Base-by-base conservation (phyloP, 2,329 filamentous ascomycete species). In the Xylariaceae sp. region DNA sequence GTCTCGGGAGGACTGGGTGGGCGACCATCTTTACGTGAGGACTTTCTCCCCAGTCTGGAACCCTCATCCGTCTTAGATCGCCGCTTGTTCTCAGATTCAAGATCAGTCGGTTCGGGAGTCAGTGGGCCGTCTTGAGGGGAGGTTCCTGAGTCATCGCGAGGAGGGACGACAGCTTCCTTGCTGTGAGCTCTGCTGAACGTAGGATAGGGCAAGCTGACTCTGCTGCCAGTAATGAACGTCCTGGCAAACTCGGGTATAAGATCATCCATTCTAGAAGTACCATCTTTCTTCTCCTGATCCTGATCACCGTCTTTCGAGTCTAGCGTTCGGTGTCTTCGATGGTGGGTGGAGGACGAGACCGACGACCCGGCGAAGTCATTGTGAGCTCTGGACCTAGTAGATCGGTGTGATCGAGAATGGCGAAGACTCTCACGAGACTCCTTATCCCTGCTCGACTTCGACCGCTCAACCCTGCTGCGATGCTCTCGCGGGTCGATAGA, bases 141-240 rank as follows among this genome's bases (percentile, higher is more conserved):
- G 71, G 53, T 45, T 13, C 47, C 63, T 47, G 82, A 66, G 56
- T 83, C 79, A 51, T 86, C 82, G 55, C 78, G 78, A 70, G 84
- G 78, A 70, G 84, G 87, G 64, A 84, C 81, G 56, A 96, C 84
- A 50, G 86, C 84, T 76, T 97, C 93, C 74, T 92, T 94, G 79
- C 91, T 95, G 74, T 96, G 90, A 10, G 89, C 89, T 75, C 95
- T 97, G 75, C 69, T 72, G 62, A 73, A 73, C 53, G 51, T 64
- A 30, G 71, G 71, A 53, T 73, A 73, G 15, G 71, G 71, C 56
- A 73, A 55, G 64, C 69, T 72, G 59, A 72, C 64, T 55, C 71
- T 64, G 63, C 71, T 72, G 57, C 64, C 62, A 30, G 62, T 52
- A 47, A 68, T 35, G 30, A 66, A 67, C 4, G 63, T 66, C 52